These are phyloP conservation scores for Paspalum vaginatum DNA, from an alignment of 176 grass and related monocot genomes.

Conservation along the genomic window DNA sequence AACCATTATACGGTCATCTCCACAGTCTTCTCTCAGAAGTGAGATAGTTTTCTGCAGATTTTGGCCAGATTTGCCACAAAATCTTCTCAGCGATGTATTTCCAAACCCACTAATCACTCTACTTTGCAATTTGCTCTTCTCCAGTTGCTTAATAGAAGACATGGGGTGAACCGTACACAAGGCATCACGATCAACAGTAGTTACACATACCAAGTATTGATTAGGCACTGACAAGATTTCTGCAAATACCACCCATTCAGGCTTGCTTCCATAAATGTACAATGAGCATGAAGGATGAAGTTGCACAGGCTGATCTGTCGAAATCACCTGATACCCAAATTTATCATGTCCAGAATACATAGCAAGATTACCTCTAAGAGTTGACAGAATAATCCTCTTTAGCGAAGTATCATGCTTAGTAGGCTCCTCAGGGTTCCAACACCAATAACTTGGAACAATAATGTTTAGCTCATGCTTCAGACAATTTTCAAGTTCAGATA, in stretches of 20 bases:
- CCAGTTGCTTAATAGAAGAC: conserved; percentile 55
- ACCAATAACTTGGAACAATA: conserved; percentile 85
- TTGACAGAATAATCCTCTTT: conserved; percentile 81
- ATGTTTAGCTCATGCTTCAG: conserved; percentile 73
- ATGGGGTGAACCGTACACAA: conserved; percentile 51
- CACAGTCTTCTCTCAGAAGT: conserved; percentile 54
- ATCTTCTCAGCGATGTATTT: conserved; percentile 63
- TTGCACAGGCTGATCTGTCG: conserved; percentile 68
- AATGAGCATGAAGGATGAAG: conserved; percentile 93
- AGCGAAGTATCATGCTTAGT: conserved; percentile 61
- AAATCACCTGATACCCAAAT: conserved; percentile 88
- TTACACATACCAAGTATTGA: conserved; percentile 97
- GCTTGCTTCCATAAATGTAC: conserved; percentile 60
- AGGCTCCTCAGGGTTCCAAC: conserved; percentile 70
- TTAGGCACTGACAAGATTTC: conserved; percentile 77
- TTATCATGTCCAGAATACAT: conserved; percentile 81
- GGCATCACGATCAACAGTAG: conserved; percentile 70
- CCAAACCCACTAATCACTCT: conserved; percentile 65
- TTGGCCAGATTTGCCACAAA: conserved; percentile 72
- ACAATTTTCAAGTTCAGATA: conserved; percentile 79
- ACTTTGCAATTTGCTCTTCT: conserved; percentile 74
- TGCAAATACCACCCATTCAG: conserved; percentile 91
- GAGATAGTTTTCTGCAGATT: conserved; percentile 74
- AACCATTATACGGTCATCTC: conserved; percentile 69
- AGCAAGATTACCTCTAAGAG: conserved; percentile 81